Evolutionary conservation across 495 filamentous ascomycete genomes (phyloP).

Genomic region (Staphylotrichum tortipilum): DNA sequence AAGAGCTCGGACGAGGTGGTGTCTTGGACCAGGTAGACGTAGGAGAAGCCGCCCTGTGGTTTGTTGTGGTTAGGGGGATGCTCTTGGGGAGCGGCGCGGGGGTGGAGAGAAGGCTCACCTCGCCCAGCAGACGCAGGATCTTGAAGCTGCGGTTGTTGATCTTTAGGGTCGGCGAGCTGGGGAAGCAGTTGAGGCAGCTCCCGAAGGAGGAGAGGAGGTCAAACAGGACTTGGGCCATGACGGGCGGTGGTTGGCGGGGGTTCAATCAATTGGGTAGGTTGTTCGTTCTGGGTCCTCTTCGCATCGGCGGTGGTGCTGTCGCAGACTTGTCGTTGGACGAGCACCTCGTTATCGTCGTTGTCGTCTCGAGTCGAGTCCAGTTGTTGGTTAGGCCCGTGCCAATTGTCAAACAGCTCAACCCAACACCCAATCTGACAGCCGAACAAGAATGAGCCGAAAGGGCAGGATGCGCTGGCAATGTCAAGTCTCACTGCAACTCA

Average conservation of each 20-base stretch:
- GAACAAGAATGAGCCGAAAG: too few species aligned
- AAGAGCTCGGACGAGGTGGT: conserved; percentile 70
- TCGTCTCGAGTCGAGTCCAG: too few species aligned
- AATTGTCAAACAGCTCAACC: too few species aligned
- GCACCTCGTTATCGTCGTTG: too few species aligned
- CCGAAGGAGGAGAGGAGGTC: conserved; percentile 86
- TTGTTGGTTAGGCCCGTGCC: too few species aligned
- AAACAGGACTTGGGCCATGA: conserved; percentile 77
- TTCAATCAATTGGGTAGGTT: neutral
- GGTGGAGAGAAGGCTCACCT: conserved; percentile 42
- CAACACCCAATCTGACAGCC: too few species aligned
- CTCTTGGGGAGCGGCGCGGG: too few species aligned
- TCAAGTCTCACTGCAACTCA: too few species aligned
- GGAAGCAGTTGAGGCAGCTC: conserved; percentile 92
- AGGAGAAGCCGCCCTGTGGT: conserved; percentile 85
- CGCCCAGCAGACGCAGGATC: conserved; percentile 83
- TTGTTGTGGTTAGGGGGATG: too few species aligned
- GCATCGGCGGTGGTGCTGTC: neutral
- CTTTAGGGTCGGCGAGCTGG: conserved; percentile 82
- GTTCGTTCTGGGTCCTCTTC: neutral
- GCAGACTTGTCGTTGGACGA: too few species aligned
- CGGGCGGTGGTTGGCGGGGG: conserved; percentile 5
- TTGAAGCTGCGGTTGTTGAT: conserved; percentile 95
- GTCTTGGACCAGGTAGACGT: conserved; percentile 96
- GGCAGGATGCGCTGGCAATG: too few species aligned